Evolutionary conservation across 345 rosid genomes (phyloP), one percentile per base, ranked within the genome.

Genomic region (Triadica sebifera): DNA sequence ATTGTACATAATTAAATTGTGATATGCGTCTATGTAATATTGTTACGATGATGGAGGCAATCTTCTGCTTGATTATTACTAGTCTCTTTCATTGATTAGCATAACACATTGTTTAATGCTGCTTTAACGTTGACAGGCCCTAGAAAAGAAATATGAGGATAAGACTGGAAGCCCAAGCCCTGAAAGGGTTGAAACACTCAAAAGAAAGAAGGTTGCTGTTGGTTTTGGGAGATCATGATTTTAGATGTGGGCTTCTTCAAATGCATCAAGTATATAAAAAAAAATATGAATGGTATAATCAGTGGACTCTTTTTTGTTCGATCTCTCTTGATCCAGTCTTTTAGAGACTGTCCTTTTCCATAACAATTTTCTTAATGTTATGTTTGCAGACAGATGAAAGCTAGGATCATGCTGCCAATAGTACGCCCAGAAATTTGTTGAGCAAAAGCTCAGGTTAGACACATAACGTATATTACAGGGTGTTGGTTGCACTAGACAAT

Each of bases 201-300:
- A 84, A 77, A 74, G 75, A 67, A 85, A 60, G 81, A 87, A 86
- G 85, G 89, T 79, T 74, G 89, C 89, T 69, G 88, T 79, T 71
- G 98, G 98, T 78, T 94, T 94, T 89, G 97, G 98, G 63, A 92
- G 86, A 77, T 81, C 86, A 67, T 84, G 82, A 86, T 70, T 68
- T 34, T 71, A 59, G 37, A 59, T 19, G 57, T 75, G 43, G 50
- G 69, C 83, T 80, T 47, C 29, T 64, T 76, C 70, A 50, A 50
- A 68, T 69, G 29, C 68, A 67, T 58, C 47, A 24, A 63, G 61
- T 72, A 41, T 5, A 19, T 24, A 51, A 37, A 67, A 37, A 67
- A 15, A 13, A 39, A 41, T 34, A 37, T 63, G 10, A 9, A 25
- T 50, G 15, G n/a, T 29, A 29, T 34, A 67, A 19, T 24, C 45